Evolutionary conservation across 306 rosid species (phyloP).

Genomic region (Pueraria montana): DNA sequence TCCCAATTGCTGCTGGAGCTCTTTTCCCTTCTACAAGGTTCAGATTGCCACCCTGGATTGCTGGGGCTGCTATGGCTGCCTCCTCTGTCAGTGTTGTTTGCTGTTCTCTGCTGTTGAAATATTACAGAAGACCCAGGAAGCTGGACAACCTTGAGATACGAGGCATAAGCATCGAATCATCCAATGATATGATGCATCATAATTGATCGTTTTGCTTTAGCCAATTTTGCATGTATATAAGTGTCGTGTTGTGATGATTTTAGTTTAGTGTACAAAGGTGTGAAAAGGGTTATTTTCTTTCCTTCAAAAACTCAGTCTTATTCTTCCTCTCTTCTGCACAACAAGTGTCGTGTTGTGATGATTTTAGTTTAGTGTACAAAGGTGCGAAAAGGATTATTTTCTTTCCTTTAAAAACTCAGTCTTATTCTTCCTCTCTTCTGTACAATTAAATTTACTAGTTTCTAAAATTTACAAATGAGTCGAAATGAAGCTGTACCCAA

Average conservation of each 20-base stretch:
- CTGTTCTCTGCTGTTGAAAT: slow-evolving; percentile 81
- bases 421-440: not conserved
- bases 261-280: not conserved
- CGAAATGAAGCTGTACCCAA: not conserved
- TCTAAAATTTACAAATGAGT: not conserved
- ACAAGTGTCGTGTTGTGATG: not conserved
- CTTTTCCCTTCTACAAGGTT: slow-evolving; percentile 80
- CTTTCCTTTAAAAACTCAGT: not conserved
- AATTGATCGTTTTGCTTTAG: slow-evolving; percentile 19
- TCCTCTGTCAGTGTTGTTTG: slow-evolving; percentile 95
- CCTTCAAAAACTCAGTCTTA: not conserved
- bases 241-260: not conserved
- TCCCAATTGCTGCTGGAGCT: slow-evolving; percentile 85
- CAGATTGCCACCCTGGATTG: slow-evolving; percentile 91
- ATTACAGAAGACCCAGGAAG: slow-evolving; percentile 80
- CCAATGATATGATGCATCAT: slow-evolving; percentile 22
- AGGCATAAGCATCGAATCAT: slow-evolving; percentile 50
- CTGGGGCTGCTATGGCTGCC: slow-evolving; percentile 99
- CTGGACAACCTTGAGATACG: slow-evolving; percentile 71
- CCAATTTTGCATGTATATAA: slow-evolving; percentile 15
- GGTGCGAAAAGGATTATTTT: not conserved
- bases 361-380: not conserved
- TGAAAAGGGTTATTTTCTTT: not conserved
- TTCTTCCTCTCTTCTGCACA: not conserved
- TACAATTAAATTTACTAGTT: not conserved